Evolutionary conservation across 2,329 filamentous ascomycete genomes (phyloP), one percentile per base, ranked within the genome.

Genomic region (Aspergillus calidoustus): DNA sequence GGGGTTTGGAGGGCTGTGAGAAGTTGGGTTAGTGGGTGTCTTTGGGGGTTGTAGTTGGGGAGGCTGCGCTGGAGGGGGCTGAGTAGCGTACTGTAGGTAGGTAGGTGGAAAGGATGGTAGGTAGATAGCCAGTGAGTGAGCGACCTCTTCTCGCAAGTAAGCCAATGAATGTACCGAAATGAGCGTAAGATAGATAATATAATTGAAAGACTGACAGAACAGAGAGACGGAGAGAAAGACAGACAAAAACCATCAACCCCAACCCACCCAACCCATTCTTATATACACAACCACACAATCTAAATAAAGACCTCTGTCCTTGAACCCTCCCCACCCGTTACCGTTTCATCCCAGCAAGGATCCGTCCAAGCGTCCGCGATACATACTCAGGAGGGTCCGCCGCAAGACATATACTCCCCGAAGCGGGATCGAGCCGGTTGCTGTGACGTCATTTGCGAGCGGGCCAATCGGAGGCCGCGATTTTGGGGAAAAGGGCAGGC

Each of bases 401-500:
- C 11, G 11, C 34, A 41, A 41, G 34, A 54, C 43, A 59, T 54
- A 54, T 50, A 54, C 41, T 43, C 31, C 50, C 51, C 22, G 54
- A 55, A 43, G 4, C 11, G 51, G 57, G 22, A 60, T 60, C 54
- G 57, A 31, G 30, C n/a, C 3, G 4, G 5, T n/a, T 25, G 0
- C 1, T 17, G 5, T 57, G 54, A 61, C 54, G 59, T 61, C 59
- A 61, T 57, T 57, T 49, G 59, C 59, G 54, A 61, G 54, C 54
- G 30, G 54, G 23, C 59, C 34, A 61, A 61, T 61, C 43, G 49
- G 25, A 55, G 22, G 19, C 19, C 47, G 41, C 28, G 41, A 54
- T 19, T 50, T 17, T 28, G 11, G 23, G 1, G 19, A 41, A 41
- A 13, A 41, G 11, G 3, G 17, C 47, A 23, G 9, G 25, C 25